Conservation (phyloP, 768 basidiomycete genomes). For the Macrolepiota dolichaula region DNA sequence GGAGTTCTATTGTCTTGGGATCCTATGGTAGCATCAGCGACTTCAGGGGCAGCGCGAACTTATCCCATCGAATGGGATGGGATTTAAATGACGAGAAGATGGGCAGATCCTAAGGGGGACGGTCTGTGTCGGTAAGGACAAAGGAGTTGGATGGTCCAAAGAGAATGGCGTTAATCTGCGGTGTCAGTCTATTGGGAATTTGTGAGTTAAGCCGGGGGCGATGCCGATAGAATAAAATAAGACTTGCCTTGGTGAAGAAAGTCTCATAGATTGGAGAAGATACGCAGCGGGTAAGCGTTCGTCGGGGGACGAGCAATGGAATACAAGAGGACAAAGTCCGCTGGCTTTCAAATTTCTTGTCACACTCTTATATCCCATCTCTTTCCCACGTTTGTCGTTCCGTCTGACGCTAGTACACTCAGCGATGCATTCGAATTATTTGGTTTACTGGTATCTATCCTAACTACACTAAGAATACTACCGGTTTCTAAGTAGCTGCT, state of each 20-base stretch:
- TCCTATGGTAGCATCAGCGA: constrained; percentile 31
- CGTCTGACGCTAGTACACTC: neutral
- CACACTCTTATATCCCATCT: constrained; percentile 6
- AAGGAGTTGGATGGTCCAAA: constrained; percentile 56
- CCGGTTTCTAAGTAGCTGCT: constrained; percentile 29
- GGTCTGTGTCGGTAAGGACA: constrained; percentile 63
- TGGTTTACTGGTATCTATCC: neutral
- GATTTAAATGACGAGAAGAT: constrained; percentile 16
- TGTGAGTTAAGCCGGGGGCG: constrained; percentile 8
- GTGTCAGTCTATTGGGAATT: constrained; percentile 36
- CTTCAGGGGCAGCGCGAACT: constrained; percentile 33
- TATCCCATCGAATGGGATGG: constrained; percentile 49
- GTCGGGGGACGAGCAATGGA: constrained; percentile 8
- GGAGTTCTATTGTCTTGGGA: constrained; percentile 28
- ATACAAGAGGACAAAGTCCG: constrained; percentile 4
- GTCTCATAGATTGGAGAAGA: constrained; percentile 49
- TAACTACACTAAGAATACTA: neutral
- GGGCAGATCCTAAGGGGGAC: constrained; percentile 64
- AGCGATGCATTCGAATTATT: neutral
- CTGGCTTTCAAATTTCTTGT: constrained; percentile 9
- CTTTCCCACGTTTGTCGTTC: constrained; percentile 17
- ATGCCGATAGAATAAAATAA: constrained; percentile 8
- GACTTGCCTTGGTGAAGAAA: constrained; percentile 35
- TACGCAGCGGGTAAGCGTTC: constrained; percentile 6
- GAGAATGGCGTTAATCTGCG: constrained; percentile 53